Conservation (phyloP, 2,329 filamentous ascomycete genomes). For the Colletotrichum sp. region DNA sequence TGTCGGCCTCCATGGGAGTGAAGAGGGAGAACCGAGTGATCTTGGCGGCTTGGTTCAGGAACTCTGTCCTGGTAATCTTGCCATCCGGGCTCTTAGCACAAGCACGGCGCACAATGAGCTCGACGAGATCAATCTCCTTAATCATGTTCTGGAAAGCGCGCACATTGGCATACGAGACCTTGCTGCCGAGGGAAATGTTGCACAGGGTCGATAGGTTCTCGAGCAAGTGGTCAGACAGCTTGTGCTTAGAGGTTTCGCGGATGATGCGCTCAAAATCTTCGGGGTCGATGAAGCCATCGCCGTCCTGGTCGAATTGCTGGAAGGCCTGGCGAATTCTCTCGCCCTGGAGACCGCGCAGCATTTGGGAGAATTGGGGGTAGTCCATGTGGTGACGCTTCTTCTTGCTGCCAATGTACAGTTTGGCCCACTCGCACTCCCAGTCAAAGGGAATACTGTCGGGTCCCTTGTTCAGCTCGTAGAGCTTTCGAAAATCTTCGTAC, state of each 20-base stretch:
- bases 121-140: conserved; percentile 95
- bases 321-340: conserved; percentile 97
- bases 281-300: conserved; percentile 93
- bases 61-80: conserved; percentile 93
- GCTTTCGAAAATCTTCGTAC: conserved; percentile 83
- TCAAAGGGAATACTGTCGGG: conserved; percentile 87
- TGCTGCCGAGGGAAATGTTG: conserved; percentile 90
- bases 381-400: conserved; percentile 89
- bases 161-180: conserved; percentile 97
- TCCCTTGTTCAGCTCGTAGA: conserved; percentile 91
- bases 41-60: conserved; percentile 89
- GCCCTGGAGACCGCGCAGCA: conserved; percentile 94
- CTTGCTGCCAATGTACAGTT: conserved; percentile 88
- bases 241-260: conserved; percentile 88
- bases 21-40: conserved; percentile 95
- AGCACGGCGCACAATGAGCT: conserved; percentile 89
- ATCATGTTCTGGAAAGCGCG: conserved; percentile 98
- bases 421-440: conserved; percentile 97
- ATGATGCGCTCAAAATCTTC: conserved; percentile 98
- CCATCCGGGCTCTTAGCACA: conserved; percentile 83
- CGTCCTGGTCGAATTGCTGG: conserved; percentile 86
- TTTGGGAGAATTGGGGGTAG: conserved; percentile 96
- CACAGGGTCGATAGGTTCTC: conserved; percentile 91
- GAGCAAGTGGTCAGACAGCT: conserved; percentile 94
- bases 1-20: conserved; percentile 98